A percentile compares a stretch with the other conserved stretches of the same genome.
Evolutionary conservation across 129 eudicot species (phyloP).

Genomic region (Pittosporum tobira): DNA sequence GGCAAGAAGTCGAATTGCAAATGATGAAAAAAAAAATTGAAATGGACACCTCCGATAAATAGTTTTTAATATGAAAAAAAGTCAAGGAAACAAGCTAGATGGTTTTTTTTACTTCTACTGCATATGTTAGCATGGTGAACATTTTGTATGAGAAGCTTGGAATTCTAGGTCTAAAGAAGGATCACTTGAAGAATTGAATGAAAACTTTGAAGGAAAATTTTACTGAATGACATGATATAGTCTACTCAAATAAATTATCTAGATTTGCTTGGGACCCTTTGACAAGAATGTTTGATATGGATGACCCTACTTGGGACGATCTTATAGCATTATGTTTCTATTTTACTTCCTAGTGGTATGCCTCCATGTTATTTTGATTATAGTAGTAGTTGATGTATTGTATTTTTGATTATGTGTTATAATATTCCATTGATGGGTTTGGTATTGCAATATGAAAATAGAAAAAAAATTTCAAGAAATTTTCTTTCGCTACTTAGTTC

Average conservation of each 20-base stretch:
- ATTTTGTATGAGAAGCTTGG: background rate
- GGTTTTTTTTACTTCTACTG: slow-evolving; percentile 1
- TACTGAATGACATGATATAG: slow-evolving; percentile 1
- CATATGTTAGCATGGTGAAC: background rate
- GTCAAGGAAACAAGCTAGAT: background rate
- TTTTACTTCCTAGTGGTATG: no score
- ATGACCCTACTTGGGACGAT: no score
- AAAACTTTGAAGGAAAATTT: slow-evolving; percentile 6
- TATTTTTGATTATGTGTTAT: no score
- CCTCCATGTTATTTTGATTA: no score
- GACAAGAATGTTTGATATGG: slow-evolving; percentile 2
- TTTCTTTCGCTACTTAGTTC: no score
- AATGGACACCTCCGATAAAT: slow-evolving; percentile 3
- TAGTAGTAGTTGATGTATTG: no score
- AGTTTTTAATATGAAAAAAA: background rate
- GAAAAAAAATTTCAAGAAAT: no score
- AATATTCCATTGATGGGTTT: no score
- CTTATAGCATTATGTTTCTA: no score
- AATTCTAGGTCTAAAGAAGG: background rate
- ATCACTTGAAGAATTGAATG: slow-evolving; percentile 1
- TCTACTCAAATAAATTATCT: background rate
- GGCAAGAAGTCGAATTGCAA: background rate
- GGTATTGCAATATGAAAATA: no score
- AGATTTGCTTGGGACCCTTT: background rate
- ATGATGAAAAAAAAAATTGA: background rate